Percentiles rank a stretch among this genome's conserved stretches.
Evolutionary conservation across 805 yeast genomes (phyloP).

Genomic region (Candida awuae): DNA sequence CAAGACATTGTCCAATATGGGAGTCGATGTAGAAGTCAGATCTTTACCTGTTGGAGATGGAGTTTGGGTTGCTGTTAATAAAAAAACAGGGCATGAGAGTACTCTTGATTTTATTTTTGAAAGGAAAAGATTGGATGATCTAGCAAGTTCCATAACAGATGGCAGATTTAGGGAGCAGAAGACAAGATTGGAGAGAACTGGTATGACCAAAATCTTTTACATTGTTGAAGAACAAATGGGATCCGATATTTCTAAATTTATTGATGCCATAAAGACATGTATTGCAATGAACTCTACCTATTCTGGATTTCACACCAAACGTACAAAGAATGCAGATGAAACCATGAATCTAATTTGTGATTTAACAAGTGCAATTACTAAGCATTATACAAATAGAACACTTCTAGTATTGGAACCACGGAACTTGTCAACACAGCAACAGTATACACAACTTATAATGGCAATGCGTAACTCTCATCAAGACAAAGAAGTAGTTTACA

Average conservation of each 20-base stretch:
- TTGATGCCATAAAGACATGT: conserved; percentile 67
- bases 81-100: conserved; percentile 47
- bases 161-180: conserved; percentile 89
- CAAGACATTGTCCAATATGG: conserved; percentile 40
- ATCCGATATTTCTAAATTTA: conserved; percentile 38
- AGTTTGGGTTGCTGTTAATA: conserved; percentile 76
- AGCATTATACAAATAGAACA: conserved; percentile 31
- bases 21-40: conserved; percentile 43
- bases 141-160: conserved; percentile 73
- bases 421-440: conserved; percentile 41
- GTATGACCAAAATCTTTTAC: conserved; percentile 60
- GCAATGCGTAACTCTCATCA: conserved; percentile 30
- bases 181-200: conserved; percentile 60
- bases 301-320: conserved; percentile 56
- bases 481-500: conserved; percentile 36
- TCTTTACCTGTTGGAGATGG: conserved; percentile 80
- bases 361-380: conserved; percentile 39
- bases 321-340: conserved; percentile 66
- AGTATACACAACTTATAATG: conserved; percentile 36
- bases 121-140: conserved; percentile 82
- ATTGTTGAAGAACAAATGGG: conserved; percentile 67
- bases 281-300: conserved; percentile 61
- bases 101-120: conserved; percentile 81
- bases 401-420: conserved; percentile 47
- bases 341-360: conserved; percentile 54